Evolutionary conservation across 1,284 basidiomycete species (phyloP), one percentile per base, ranked within the genome.

Genomic region (Boletus albobrunnescens): DNA sequence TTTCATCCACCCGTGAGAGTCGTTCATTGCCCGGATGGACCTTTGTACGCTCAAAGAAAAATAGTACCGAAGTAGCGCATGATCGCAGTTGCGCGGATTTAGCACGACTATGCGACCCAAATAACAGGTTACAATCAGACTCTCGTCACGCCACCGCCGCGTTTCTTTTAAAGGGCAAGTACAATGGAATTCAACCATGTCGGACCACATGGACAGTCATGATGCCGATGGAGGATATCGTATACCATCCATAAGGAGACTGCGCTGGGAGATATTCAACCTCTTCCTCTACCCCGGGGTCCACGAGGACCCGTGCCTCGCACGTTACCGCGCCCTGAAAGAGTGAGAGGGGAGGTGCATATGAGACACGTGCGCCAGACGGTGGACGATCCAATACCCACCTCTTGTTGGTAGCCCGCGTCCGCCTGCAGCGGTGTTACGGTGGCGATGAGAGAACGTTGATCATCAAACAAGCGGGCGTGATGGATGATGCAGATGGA

Each of bases 371-470:
- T 20, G 26, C 3, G 2, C 13, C 4, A 17, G 17, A n/a, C 4
- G 16, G 31, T 4, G 14, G 27, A 33, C 9, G 16, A 19, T 6
- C 13, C 0, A 20, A 1, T 22, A 40, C 50, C 7, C 12, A 74
- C 77, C 76, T 69, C 75, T 64, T 49, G 60, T 3, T 51, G 66
- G 62, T 36, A 52, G 52, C 28, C 79, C 76, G 30, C 78, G 75
- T 50, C 74, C 76, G 69, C 56, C 53, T 57, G 47, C 1, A 1
- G 16, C 6, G 16, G 17, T 13, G 27, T 28, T 13, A 12, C 22
- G 22, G 22, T 22, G 22, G 22, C 22, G 22, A n/a, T n/a, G n/a
- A n/a, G n/a, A 6, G 10, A 33, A 33, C 32, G 32, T 19, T 3
- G 1, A 14, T 30, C 28, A 14, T n/a, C 28, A 12, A 27, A 27